Conservation (phyloP, 1,284 basidiomycete genomes). For the Meripilus lineatus region DNA sequence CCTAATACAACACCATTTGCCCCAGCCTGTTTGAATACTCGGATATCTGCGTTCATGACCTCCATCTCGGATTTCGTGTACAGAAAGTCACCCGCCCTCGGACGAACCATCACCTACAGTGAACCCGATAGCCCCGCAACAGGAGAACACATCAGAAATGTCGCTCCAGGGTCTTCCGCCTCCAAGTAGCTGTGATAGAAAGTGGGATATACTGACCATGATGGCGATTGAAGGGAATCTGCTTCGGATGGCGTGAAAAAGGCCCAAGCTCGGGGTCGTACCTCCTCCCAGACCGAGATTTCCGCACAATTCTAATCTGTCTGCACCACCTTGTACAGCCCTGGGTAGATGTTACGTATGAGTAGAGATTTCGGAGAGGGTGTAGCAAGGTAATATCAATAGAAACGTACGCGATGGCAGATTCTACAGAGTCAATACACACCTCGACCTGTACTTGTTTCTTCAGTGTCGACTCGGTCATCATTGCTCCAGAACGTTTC, state of each 20-base stretch:
- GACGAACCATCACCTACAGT: constrained; percentile 70
- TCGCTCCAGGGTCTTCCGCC: too few species aligned
- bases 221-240: constrained; percentile 46
- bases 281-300: constrained; percentile 72
- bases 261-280: constrained; percentile 71
- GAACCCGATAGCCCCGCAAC: not conserved
- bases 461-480: too few species aligned
- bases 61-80: constrained; percentile 61
- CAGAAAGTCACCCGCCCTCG: constrained; percentile 71
- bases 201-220: constrained; percentile 47
- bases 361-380: not conserved
- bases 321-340: constrained; percentile 62
- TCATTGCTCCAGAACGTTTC: too few species aligned
- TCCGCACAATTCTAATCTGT: constrained; percentile 75
- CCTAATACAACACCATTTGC: constrained; percentile 72
- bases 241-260: constrained; percentile 52
- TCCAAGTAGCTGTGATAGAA: too few species aligned
- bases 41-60: constrained; percentile 72
- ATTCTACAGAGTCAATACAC: constrained; percentile 76
- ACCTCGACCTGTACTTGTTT: constrained; percentile 52
- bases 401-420: constrained; percentile 56
- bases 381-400: constrained; percentile 3
- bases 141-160: too few species aligned
- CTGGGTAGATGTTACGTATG: too few species aligned
- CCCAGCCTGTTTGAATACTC: constrained; percentile 48